A percentile compares a stretch with the other conserved stretches of the same genome.
These are phyloP conservation scores for Saturnispora halmiae DNA, from an alignment of 805 yeast genomes.

Conservation along the genomic window DNA sequence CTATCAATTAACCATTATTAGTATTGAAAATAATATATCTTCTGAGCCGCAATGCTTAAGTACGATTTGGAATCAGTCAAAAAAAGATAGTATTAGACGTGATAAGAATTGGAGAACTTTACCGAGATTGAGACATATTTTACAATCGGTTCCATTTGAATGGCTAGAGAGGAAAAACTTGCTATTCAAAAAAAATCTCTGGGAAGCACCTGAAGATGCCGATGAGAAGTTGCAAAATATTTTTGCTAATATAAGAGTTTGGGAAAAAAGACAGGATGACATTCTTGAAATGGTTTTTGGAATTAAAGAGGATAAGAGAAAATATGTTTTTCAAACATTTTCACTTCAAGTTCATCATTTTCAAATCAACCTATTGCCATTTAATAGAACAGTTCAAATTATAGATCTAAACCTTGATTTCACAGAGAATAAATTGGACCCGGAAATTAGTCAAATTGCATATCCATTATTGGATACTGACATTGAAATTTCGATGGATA, in stretches of 20 bases:
- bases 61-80: constrained; percentile 9
- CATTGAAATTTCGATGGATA: constrained; percentile 18
- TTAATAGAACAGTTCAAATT: constrained; percentile 16
- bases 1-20: constrained; percentile 33
- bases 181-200: constrained; percentile 25
- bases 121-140: constrained; percentile 68
- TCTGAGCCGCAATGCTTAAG: constrained; percentile 74
- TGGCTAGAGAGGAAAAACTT: constrained; percentile 36
- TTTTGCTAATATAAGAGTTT: constrained; percentile 76
- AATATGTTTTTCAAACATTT: constrained; percentile 3
- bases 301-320: constrained; percentile 16
- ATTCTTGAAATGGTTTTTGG: constrained; percentile 45
- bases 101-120: constrained; percentile 84
- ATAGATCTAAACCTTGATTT: constrained; percentile 14
- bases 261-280: constrained; percentile 68
- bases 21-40: constrained; percentile 39
- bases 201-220: constrained; percentile 45
- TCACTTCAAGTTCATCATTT: constrained; percentile 13
- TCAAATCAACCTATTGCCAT: constrained; percentile 18
- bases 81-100: constrained; percentile 35
- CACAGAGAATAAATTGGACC: constrained; percentile 10
- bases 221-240: constrained; percentile 44
- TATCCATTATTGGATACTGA: constrained; percentile 12
- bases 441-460: constrained; percentile 15
- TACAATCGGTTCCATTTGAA: constrained; percentile 44